Evolutionary conservation across 1,139 yeast genomes (phyloP), one percentile per base, ranked within the genome.

Genomic region (Geotrichum aggregatum): DNA sequence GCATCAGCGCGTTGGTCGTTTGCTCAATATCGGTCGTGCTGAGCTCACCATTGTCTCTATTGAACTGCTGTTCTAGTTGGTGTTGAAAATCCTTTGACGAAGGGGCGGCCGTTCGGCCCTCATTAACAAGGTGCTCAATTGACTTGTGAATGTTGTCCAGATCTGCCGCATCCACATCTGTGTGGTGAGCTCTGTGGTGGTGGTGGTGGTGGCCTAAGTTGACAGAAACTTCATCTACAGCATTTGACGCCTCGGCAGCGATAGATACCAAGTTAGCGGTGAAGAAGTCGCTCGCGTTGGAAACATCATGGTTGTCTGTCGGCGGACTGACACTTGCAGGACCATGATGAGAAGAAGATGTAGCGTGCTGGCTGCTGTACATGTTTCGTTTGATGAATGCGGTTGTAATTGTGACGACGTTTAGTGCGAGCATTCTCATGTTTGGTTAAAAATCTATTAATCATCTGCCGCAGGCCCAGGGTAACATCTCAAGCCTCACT

Each of bases 181-280:
- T 10, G 7, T 16, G 44, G n/a, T 26, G 38, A 7, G 38, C 24
- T n/a, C 41, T 14, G 24, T 44, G 48, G 24, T 44, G 40, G 8
- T 24, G 28, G 5, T 24, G 28, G 28, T 24, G 28, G 28, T 24
- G 49, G 39, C 39, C 22, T 16, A 40, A 33, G 28, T 38, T 46
- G 24, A 45, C 44, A 2, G 52, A 47, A 14, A 52, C 43, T 26
- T 57, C 55, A 42, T 57, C 53, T 39, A 51, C 54, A 11, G 54
- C 54, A 35, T 55, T 54, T 19, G 60, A 49, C 11, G 55, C 57
- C 50, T 49, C 56, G 11, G 57, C 52, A n/a, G 54, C 55, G 10
- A 56, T 49, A 11, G 56, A 54, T 1, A 52, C 56, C 31, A 54
- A 42, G 45, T 51, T 48, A 6, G 53, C 53, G 10, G 55, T 45